Evolutionary conservation across 2,329 filamentous ascomycete genomes (phyloP).

Genomic region (Hypoxylon sp.): DNA sequence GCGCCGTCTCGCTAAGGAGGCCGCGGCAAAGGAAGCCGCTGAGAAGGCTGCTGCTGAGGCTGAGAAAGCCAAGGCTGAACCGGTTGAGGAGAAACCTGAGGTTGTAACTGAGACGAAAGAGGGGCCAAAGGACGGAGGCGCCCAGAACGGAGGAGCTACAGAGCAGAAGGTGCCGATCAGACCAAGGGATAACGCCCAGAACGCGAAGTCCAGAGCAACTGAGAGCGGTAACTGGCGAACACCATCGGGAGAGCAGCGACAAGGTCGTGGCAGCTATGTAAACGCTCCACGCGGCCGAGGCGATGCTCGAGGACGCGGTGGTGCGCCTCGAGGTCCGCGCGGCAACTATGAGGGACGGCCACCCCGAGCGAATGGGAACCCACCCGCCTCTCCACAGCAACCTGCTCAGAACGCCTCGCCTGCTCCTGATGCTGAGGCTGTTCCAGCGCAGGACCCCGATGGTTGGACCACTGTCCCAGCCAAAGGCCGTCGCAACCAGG

Average conservation of each 20-base stretch:
- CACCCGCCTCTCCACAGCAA: slow-evolving; percentile 56
- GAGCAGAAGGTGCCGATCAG: slow-evolving; percentile 66
- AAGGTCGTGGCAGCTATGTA: slow-evolving; percentile 54
- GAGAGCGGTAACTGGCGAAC: slow-evolving; percentile 75
- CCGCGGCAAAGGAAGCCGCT: slow-evolving; percentile 70
- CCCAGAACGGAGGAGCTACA: slow-evolving; percentile 54
- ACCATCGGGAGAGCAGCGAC: slow-evolving; percentile 63
- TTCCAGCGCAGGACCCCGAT: slow-evolving; percentile 68
- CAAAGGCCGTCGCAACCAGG: slow-evolving; percentile 58
- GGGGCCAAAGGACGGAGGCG: slow-evolving; percentile 50
- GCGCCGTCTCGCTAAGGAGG: slow-evolving; percentile 72
- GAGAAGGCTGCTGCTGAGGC: slow-evolving; percentile 37
- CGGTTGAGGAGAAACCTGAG: slow-evolving; percentile 57
- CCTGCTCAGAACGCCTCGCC: slow-evolving; percentile 53
- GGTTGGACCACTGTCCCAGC: slow-evolving; percentile 74
- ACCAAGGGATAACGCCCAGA: slow-evolving; percentile 62
- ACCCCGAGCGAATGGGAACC: slow-evolving; percentile 65
- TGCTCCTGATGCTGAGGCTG: slow-evolving; percentile 52
- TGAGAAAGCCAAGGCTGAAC: slow-evolving; percentile 52
- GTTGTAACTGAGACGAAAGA: slow-evolving; percentile 53
- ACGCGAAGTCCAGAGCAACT: slow-evolving; percentile 68
- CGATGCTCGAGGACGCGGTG: slow-evolving; percentile 61
- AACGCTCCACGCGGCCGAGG: slow-evolving; percentile 54
- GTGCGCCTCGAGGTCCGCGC: slow-evolving; percentile 60
- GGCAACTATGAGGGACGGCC: slow-evolving; percentile 64